phyloP scores from a whole-genome alignment of 805 yeast genomes.

The Citeromyces matritensis region DNA sequence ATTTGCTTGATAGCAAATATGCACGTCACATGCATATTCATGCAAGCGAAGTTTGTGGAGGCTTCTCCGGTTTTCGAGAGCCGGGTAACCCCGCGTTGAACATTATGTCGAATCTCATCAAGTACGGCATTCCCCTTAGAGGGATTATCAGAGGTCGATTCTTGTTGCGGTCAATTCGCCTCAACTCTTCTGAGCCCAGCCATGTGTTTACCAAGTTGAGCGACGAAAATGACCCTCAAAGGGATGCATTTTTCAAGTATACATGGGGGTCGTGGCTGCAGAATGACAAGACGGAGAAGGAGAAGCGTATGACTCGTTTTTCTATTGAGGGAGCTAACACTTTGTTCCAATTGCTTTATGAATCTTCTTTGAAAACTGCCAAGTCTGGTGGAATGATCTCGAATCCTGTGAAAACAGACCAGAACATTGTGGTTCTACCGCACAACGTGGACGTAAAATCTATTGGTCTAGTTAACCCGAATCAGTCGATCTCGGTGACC shows the following conservation, averaged over 20 bases:
- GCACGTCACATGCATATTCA: background rate
- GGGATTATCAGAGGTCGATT: background rate
- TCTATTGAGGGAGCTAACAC: constrained; percentile 63
- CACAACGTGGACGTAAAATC: constrained; percentile 27
- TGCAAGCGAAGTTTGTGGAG: constrained; percentile 1
- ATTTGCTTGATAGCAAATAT: no score
- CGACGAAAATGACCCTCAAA: constrained; percentile 50
- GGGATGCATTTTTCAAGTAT: constrained; percentile 68
- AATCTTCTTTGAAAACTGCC: constrained; percentile 18
- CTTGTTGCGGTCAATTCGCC: constrained; percentile 4
- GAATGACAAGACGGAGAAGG: constrained; percentile 63
- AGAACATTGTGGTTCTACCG: constrained; percentile 16
- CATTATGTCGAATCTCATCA: background rate
- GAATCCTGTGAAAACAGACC: constrained; percentile 8
- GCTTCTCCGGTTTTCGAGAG: constrained; percentile 2
- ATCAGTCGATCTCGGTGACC: constrained; percentile 35
- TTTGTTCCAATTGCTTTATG: constrained; percentile 28
- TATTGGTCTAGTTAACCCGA: constrained; percentile 27
- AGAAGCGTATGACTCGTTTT: constrained; percentile 65
- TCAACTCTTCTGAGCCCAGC: constrained; percentile 5
- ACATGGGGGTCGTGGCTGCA: constrained; percentile 94
- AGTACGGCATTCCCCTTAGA: background rate
- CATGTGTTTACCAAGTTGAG: constrained; percentile 38
- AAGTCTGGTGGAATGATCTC: constrained; percentile 10
- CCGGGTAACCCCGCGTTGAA: constrained; percentile 1